A percentile compares a stretch with the other conserved stretches of the same genome.
Conservation (phyloP, 495 filamentous ascomycete species). For the Penicillium nucicola region DNA sequence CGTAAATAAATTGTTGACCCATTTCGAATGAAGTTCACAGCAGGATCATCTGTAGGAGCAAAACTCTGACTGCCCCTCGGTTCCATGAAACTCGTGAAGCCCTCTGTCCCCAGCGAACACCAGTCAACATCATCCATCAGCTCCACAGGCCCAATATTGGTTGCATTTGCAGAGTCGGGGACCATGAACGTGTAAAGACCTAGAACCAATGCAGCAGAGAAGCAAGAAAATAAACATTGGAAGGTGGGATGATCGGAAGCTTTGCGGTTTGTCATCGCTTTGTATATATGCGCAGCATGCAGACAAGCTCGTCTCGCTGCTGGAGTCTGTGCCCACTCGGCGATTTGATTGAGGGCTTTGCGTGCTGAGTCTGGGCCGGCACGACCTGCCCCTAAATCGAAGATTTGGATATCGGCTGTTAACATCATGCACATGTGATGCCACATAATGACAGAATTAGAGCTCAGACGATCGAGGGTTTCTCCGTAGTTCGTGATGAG, state of each 20-base stretch:
- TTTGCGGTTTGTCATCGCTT: constrained; percentile 47
- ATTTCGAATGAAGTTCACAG: constrained; percentile 50
- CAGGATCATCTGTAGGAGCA: constrained; percentile 31
- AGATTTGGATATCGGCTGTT: constrained; percentile 48
- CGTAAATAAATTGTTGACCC: constrained; percentile 47
- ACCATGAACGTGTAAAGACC: constrained; percentile 53
- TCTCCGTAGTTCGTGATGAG: constrained; percentile 38
- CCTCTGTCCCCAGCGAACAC: constrained; percentile 39
- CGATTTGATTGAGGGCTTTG: constrained; percentile 48
- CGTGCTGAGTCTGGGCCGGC: constrained; percentile 41
- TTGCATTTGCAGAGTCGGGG: constrained; percentile 21
- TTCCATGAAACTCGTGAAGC: constrained; percentile 41
- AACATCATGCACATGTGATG: constrained; percentile 54
- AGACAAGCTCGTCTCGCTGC: constrained; percentile 47
- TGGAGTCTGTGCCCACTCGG: constrained; percentile 49
- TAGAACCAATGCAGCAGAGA: constrained; percentile 48
- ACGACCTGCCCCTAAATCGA: constrained; percentile 49
- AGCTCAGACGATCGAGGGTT: constrained; percentile 38
- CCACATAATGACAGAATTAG: constrained; percentile 48
- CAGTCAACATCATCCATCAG: constrained; percentile 51
- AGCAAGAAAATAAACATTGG: constrained; percentile 45
- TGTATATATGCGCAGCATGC: constrained; percentile 52
- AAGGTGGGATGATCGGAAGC: constrained; percentile 49
- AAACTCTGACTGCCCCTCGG: constrained; percentile 31
- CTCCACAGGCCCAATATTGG: constrained; percentile 40